These are phyloP conservation scores for Chrysoporthe deuterocubensis DNA, from an alignment of 2,329 filamentous ascomycete genomes.

Conservation along the genomic window DNA sequence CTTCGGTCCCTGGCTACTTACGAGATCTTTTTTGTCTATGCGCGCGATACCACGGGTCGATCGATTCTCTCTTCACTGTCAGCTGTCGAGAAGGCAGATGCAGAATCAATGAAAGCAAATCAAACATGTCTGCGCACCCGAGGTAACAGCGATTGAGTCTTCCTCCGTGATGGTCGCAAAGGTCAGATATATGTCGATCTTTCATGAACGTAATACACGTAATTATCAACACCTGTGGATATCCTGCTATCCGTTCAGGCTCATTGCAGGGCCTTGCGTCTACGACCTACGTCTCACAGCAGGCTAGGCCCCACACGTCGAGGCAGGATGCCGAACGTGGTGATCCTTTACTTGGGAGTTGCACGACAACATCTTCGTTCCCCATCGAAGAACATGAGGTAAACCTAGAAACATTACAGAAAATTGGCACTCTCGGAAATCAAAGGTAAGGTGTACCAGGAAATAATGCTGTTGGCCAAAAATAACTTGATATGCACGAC, in stretches of 20 bases:
- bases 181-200: neutral
- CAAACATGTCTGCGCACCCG: neutral
- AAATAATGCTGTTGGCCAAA: neutral
- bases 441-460: no score
- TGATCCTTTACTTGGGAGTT: neutral
- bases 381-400: no score
- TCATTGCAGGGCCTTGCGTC: neutral
- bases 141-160: neutral
- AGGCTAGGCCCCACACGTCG: neutral
- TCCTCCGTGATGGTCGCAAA: neutral
- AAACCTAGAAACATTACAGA: no score
- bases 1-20: neutral
- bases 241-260: neutral
- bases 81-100: neutral
- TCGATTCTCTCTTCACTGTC: neutral
- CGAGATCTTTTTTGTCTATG: neutral
- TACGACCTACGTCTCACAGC: neutral
- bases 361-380: neutral
- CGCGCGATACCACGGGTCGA: slow-evolving; percentile 7
- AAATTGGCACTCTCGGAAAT: neutral
- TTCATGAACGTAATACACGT: neutral
- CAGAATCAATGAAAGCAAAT: neutral
- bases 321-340: neutral
- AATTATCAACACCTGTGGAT: neutral
- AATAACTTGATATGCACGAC: neutral